Base-by-base conservation (phyloP, 2,329 filamentous ascomycete species). In the Parascedosporium putredinis region DNA sequence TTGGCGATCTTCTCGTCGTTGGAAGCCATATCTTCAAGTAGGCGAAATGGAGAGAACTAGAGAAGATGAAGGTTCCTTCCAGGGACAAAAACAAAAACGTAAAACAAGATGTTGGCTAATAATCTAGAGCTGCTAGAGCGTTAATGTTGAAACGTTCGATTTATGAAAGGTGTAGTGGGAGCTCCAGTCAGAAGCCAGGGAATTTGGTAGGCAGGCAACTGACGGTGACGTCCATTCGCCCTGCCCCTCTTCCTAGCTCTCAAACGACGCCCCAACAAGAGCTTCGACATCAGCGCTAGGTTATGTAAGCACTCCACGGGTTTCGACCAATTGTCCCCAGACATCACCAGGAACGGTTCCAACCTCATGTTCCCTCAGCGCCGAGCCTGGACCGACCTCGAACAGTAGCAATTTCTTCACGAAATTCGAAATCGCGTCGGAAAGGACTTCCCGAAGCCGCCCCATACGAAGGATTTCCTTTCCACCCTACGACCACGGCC, bases 1-100 rank as follows among this genome's bases (percentile, higher is more conserved):
- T 38, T 22, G 10, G 48, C 48, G n/a, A 50, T 24, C 42, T 50
- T 50, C 29, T 36, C 40, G 36, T 50, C 33, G 36, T 22, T 49
- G 10, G 47, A 18, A 23, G 47, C 36, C 47, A 49, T 49, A 25
- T 5, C 33, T 16, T 12, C 8, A 20, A 45, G 20, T 20, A 29
- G 24, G 14, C 2, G 23, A 25, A 18, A 25, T 14, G 10, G 23
- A 6, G 2, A 29, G 22, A 25, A 9, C 14, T 14, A 24, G n/a
- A 10, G 12, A 42, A 22, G 6, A 20, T 42, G 12, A 24, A 10
- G 38, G 23, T 8, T 24, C 10, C 14, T 20, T 20, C 20, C n/a
- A n/a, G n/a, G n/a, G n/a, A n/a, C n/a, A n/a, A n/a, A n/a, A n/a
- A n/a, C n/a, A n/a, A n/a, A n/a, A n/a, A n/a, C n/a, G n/a, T n/a